A percentile compares a stretch with the other conserved stretches of the same genome.
These are phyloP conservation scores for Triticum aestivum DNA, from an alignment of 176 grass and related monocot genomes.

Conservation along the genomic window IWGSC_CS_RefSeq_v2.1 NC_057806.1:67955713-67956212, in stretches of 20 bases:
- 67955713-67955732: too few species aligned
- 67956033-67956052: too few species aligned
- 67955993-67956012: neutral
- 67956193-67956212: too few species aligned
- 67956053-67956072: too few species aligned
- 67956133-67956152: too few species aligned
- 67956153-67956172: too few species aligned
- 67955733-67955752: too few species aligned
- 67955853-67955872: neutral
- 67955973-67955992: neutral
- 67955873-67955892: neutral
- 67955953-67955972: neutral
- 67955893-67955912: neutral
- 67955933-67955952: neutral
- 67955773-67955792: neutral
- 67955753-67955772: neutral
- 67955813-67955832: neutral
- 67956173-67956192: too few species aligned
- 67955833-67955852: neutral
- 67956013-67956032: neutral
- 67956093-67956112: too few species aligned
- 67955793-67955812: neutral
- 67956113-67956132: too few species aligned
- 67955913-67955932: neutral
- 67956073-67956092: too few species aligned